Base-by-base conservation (phyloP, 2,329 filamentous ascomycete species). In the Trichoderma koningii region DNA sequence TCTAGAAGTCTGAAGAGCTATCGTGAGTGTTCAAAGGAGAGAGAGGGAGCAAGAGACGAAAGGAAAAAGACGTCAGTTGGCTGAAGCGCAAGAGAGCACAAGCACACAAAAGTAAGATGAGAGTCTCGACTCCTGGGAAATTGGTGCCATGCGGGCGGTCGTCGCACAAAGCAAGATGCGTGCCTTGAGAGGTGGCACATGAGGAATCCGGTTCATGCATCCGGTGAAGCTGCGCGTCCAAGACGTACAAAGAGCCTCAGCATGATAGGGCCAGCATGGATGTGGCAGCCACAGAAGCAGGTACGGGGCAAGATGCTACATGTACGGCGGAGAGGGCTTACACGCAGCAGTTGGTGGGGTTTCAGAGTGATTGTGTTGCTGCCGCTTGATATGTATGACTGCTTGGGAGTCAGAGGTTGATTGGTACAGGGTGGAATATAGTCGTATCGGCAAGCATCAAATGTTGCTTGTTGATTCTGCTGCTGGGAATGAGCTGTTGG, bases 161-260 rank as follows among this genome's bases (percentile, higher is more conserved):
- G 57, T 61, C n/a, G 57, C 21, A 60, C 56, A 30, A 14, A 50
- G 42, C 55, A 4, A 47, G 55, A 57, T 47, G 55, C 26, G 28
- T n/a, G 10, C 26, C 42, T n/a, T 38, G 14, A 19, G 17, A 19
- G 57, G 56, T 51, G 56, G 45, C 34, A 47, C 59, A 42, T 23
- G 41, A 50, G 28, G 23, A 41, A 38, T 26, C 59, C 59, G 59
- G 59, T 53, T 55, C 59, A 63, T 63, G 59, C 50, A 63, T 63
- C 59, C 59, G 59, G 59, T 55, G 59, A 63, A 63, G 59, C 59
- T 63, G 59, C 50, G 50, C 59, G 59, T 63, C 41, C 30, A n/a
- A 41, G 15, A 63, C 41, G 55, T 23, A 30, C n/a, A 44, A 5
- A 26, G 50, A 57, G 50, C 23, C 48, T 53, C 59, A 38, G 59